Evolutionary conservation across 148 eudicot species (phyloP), one percentile per base, ranked within the genome.

Genomic region (Vaccinium vitisidaea): DNA sequence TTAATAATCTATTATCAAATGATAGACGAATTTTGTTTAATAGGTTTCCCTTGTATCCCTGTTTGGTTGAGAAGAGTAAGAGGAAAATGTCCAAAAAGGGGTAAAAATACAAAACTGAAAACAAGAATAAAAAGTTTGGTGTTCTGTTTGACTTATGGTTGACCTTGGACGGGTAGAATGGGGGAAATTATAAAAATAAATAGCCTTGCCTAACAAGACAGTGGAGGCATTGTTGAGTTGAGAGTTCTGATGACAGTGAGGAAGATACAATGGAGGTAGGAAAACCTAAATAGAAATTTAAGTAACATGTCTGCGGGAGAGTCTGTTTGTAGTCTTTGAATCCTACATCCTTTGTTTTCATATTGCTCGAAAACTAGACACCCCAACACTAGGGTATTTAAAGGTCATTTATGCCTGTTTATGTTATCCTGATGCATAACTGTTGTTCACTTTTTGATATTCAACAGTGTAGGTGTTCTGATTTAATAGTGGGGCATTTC

Each of bases 391-490:
- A 3, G 11, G 43, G 18, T 63, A 50, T 50, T 43, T 30, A 65
- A 79, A 79, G 23, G 36, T 25, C 54, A 52, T 16, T 16, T 27
- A 14, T 9, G 25, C 48, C 25, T 49, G n/a, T 77, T 65, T 50
- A 8, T 50, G 27, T 53, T 78, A 32, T 77, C 75, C 52, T 0
- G 6, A 77, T 23, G 32, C 69, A 12, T 79, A 25, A 16, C 56
- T 49, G 59, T 21, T 69, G 30, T 58, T 25, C 18, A 27, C 25
- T 84, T 82, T 77, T 49, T 43, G 46, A 4, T 43, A 21, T 71
- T 56, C 58, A 59, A 49, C 1, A 55, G 19, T 82, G 85, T 84
- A 86, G 87, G 84, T 74, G 53, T 36, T 19, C 69, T 82, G 27
- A 3, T 70, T 69, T 79, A 55, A 21, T 25, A n/a, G 49, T 30